Evolutionary conservation across 805 yeast genomes (phyloP), one percentile per base, ranked within the genome.

Genomic region (Starmerella vitae): DNA sequence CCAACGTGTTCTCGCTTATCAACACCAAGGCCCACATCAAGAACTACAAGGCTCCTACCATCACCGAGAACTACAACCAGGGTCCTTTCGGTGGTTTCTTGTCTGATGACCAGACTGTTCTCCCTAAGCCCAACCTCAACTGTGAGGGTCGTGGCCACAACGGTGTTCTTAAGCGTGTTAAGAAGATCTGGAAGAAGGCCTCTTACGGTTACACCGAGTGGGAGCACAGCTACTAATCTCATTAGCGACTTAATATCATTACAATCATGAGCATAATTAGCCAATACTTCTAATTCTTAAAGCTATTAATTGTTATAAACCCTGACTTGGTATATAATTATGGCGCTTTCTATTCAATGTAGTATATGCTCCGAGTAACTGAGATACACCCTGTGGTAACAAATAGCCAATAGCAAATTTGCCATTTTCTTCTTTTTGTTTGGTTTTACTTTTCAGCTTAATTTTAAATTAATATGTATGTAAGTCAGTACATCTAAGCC

Each of bases 1-100:
- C 74, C 35, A 70, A 70, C 48, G 69, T 70, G 20, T 68, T 68
- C 56, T 42, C 57, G 36, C 18, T 61, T 20, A 61, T 68, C 43
- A 70, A 72, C 42, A 46, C 59, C 46, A 53, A 54, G 45, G 38
- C 45, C 7, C 45, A 45, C 39, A 37, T 38, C 43, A 37, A 39
- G 41, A 44, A 43, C 49, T 20, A 30, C 45, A 34, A 40, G 43
- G 41, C 42, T 48, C 45, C 45, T 20, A 36, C 37, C 27, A 14
- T 14, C 17, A 6, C 8, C 30, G 41, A 35, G 30, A 39, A 52
- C 55, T 48, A 43, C 53, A 51, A 50, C 53, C 42, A 43, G 45
- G 49, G 45, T 26, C 41, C 45, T 26, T 40, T 36, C 43, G 27
- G 36, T 20, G 56, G 55, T 38, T 50, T 42, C 53, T 39, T 52